phyloP scores from a whole-genome alignment of 495 filamentous ascomycete genomes.

The Aspergillus hancockii region DNA sequence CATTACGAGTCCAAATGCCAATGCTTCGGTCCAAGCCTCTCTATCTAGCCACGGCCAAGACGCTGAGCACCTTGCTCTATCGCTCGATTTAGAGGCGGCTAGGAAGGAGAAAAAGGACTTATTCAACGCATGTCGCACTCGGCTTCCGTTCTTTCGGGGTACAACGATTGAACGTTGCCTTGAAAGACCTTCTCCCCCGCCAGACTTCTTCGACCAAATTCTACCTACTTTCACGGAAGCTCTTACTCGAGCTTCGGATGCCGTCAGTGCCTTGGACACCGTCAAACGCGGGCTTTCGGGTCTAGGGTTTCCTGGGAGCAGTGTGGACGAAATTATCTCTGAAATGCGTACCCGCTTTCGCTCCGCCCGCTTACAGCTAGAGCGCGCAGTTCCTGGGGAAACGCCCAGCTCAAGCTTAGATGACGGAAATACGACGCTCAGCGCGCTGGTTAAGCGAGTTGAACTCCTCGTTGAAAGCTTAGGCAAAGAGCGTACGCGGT shows the following conservation, averaged over 20 bases:
- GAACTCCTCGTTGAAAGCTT: slow-evolving; percentile 40
- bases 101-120: slow-evolving; percentile 40
- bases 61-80: slow-evolving; percentile 27
- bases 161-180: slow-evolving; percentile 36
- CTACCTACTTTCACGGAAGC: slow-evolving; percentile 34
- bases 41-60: slow-evolving; percentile 15
- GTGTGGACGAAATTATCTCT: slow-evolving; percentile 49
- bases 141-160: slow-evolving; percentile 32
- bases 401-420: slow-evolving; percentile 42
- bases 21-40: slow-evolving; percentile 23
- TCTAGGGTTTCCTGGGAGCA: slow-evolving; percentile 57
- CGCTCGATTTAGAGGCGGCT: slow-evolving; percentile 37
- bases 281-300: slow-evolving; percentile 43
- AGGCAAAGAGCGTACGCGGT: slow-evolving; percentile 28
- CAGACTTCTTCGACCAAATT: slow-evolving; percentile 40
- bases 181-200: slow-evolving; percentile 36
- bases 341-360: slow-evolving; percentile 57
- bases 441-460: slow-evolving; percentile 37
- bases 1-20: slow-evolving; percentile 9
- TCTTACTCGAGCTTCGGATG: slow-evolving; percentile 40
- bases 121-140: slow-evolving; percentile 42
- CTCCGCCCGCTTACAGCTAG: slow-evolving; percentile 66
- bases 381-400: slow-evolving; percentile 68
- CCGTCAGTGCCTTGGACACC: slow-evolving; percentile 35
- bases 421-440: slow-evolving; percentile 41